Percentiles rank a stretch among this genome's conserved stretches.
Conservation (phyloP, 1,284 basidiomycete genomes). For the Cutaneotrichosporon cutaneum region DNA sequence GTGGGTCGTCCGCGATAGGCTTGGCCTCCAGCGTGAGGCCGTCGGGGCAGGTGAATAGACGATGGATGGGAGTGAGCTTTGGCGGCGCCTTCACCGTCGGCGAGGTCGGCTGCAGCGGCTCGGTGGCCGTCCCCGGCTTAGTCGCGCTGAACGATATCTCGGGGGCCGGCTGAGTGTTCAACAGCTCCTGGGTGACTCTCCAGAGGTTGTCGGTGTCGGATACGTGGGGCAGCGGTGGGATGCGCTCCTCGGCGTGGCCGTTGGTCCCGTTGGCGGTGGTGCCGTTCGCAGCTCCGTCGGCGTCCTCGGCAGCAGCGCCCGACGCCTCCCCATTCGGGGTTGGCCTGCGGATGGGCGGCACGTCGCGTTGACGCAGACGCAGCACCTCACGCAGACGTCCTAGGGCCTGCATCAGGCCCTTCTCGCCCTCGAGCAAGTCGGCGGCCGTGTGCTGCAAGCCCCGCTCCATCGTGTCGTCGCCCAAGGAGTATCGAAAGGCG, state of each 20-base stretch:
- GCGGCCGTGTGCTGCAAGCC: conserved; percentile 50
- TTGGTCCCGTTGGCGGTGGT: conserved; percentile 13
- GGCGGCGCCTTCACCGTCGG: conserved; percentile 7
- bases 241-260: conserved; percentile 21
- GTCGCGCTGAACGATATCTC: conserved; percentile 35
- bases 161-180: conserved; percentile 26
- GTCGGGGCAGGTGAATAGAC: conserved; percentile 46
- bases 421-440: conserved; percentile 53
- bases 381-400: conserved; percentile 47
- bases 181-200: conserved; percentile 47
- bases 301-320: background rate
- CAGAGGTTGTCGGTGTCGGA: conserved; percentile 49
- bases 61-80: conserved; percentile 44
- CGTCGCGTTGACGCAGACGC: conserved; percentile 39
- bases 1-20: conserved; percentile 37
- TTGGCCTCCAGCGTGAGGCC: conserved; percentile 48
- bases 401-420: conserved; percentile 47
- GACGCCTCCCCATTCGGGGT: conserved; percentile 3
- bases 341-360: conserved; percentile 24
- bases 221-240: conserved; percentile 42
- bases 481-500: conserved; percentile 50
- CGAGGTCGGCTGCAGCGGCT: conserved; percentile 6
- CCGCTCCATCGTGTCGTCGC: conserved; percentile 49
- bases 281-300: conserved; percentile 9
- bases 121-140: conserved; percentile 26